phyloP scores from a whole-genome alignment of 176 grass and related monocot genomes.

The Calamus simplicifolius region DNA sequence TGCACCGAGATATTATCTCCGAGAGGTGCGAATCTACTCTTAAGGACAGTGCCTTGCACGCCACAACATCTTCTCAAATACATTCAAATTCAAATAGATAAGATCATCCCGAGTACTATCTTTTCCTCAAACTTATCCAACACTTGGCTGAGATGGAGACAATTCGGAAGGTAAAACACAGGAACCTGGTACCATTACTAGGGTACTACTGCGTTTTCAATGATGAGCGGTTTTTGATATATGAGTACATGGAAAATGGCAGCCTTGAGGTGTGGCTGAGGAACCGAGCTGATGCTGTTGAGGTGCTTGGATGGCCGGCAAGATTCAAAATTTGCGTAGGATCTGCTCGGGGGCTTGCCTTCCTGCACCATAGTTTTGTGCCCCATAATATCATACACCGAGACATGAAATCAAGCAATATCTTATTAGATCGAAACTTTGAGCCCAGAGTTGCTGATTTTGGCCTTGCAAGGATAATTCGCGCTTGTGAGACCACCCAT shows the following conservation, averaged over 20 bases:
- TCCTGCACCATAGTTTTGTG: slow-evolving; percentile 90
- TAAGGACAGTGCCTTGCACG: too few species aligned
- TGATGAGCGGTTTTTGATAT: slow-evolving; percentile 89
- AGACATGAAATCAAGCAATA: slow-evolving; percentile 98
- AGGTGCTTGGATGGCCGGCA: slow-evolving; percentile 71
- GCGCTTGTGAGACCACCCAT: slow-evolving; percentile 92
- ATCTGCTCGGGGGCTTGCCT: slow-evolving; percentile 70
- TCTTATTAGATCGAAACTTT: slow-evolving; percentile 66
- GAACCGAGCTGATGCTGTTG: slow-evolving; percentile 66
- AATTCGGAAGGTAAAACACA: slow-evolving; percentile 93
- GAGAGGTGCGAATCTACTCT: too few species aligned
- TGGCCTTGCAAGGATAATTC: slow-evolving; percentile 92
- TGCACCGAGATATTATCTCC: too few species aligned
- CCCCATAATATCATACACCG: slow-evolving; percentile 98
- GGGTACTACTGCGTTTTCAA: slow-evolving; percentile 95
- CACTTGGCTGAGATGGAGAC: slow-evolving; percentile 98
- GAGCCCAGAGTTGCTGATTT: slow-evolving; percentile 96
- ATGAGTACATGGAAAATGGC: slow-evolving; percentile 95
- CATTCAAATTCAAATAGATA: too few species aligned
- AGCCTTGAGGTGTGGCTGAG: slow-evolving; percentile 90
- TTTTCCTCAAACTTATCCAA: too few species aligned
- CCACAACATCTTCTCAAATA: too few species aligned
- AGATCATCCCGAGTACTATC: too few species aligned
- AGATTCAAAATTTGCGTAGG: slow-evolving; percentile 85
- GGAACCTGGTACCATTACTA: slow-evolving; percentile 79